Evolutionary conservation across 805 yeast genomes (phyloP).

Genomic region (Kodamaea fukazawae): DNA sequence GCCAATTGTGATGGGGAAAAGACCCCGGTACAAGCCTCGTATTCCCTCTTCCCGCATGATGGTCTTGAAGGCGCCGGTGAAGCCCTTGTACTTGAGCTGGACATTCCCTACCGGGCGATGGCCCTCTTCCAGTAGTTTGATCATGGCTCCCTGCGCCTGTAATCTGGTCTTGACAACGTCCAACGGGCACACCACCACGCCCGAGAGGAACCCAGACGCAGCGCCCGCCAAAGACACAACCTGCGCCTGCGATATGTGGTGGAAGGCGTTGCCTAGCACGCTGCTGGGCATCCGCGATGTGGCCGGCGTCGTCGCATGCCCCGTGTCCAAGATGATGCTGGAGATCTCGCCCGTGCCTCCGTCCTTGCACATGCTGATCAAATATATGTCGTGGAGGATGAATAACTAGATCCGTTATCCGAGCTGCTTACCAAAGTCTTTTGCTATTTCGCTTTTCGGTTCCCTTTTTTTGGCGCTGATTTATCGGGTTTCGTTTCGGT

Average conservation of each 20-base stretch:
- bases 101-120: conserved; percentile 16
- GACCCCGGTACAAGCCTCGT: conserved; percentile 82
- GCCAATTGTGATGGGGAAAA: conserved; percentile 89
- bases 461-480: conserved; percentile 2
- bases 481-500: neutral
- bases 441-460: conserved; percentile 2
- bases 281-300: neutral
- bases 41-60: conserved; percentile 78
- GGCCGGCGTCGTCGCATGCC: neutral
- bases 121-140: conserved; percentile 7
- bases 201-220: conserved; percentile 87
- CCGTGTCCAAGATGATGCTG: too few relatives aligned
- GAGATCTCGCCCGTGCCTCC: too few relatives aligned
- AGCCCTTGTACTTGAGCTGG: conserved; percentile 50
- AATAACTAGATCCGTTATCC: neutral
- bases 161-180: conserved; percentile 93
- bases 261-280: neutral
- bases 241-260: conserved; percentile 25
- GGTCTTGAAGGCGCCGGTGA: conserved; percentile 58
- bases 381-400: neutral
- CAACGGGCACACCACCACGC: conserved; percentile 87
- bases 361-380: neutral
- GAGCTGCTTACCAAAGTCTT: neutral
- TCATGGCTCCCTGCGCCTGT: conserved; percentile 79
- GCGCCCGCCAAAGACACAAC: conserved; percentile 88